Evolutionary conservation across 148 eudicot genomes (phyloP), one percentile per base, ranked within the genome.

Genomic region (Dysphania ambrosioides): DNA sequence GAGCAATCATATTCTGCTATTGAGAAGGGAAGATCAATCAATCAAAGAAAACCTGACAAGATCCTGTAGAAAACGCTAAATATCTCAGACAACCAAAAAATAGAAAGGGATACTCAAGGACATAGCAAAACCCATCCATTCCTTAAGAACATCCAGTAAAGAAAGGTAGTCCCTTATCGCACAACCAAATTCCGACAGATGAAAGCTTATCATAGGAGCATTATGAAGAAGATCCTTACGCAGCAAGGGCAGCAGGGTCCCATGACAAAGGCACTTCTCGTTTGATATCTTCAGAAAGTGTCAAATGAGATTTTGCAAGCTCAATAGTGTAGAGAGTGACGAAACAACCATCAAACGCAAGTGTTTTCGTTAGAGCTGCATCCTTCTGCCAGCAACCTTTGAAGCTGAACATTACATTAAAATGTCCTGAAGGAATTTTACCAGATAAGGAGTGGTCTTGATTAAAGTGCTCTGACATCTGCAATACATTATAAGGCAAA

Each of bases 391-490:
- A 95, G 84, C 91, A 79, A 21, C 90, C 90, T 59, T 84, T 89
- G 84, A 78, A 85, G 81, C 61, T 74, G 61, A 95, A 95, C 99
- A 92, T 90, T 6, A 74, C 18, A 60, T 95, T 92, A 83, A 95
- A 92, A 38, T 79, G 80, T 42, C 97, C 99, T 34, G 88, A 88
- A 24, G 99, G 99, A 76, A 95, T 92, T 86, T 95, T 95, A 72
- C 99, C 94, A 9, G 99, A 90, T 72, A 95, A 80, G 27, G 89
- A 73, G 8, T 85, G 67, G 5, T 89, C 97, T 70, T 90, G 97
- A 76, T 95, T 95, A 77, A 92, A 89, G 67, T 83, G 92, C 85
- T 87, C 97, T 49, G 97, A 86, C 99, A 95, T 95, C 99, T 95
- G 88, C 27, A 13, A 64, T 36, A 68, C 49, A 79, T 79, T 56